Conservation (phyloP, 2,329 filamentous ascomycete species). For the Cephalotrichum gorgonifer region DNA sequence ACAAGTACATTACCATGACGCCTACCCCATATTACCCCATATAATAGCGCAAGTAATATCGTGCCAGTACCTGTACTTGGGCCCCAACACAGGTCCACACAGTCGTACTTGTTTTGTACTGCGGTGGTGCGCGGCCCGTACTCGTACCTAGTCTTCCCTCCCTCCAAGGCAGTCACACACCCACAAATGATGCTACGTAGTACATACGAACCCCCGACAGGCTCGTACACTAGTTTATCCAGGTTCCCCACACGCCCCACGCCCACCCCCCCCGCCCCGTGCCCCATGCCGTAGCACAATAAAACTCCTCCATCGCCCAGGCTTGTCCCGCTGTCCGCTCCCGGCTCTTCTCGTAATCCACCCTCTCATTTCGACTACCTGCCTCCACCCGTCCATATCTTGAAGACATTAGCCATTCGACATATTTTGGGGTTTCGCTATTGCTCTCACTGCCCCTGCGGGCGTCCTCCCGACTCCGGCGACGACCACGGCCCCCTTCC, state of each 20-base stretch:
- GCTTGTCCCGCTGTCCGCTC: neutral
- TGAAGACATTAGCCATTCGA: neutral
- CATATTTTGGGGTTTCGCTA: neutral
- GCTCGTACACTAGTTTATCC: too few species aligned
- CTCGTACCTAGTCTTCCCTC: too few species aligned
- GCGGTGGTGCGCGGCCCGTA: too few species aligned
- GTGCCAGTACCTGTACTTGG: neutral
- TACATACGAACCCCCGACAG: too few species aligned
- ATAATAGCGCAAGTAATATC: neutral
- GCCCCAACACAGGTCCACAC: too few species aligned
- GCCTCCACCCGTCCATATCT: neutral
- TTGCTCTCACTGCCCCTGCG: neutral
- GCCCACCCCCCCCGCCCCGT: too few species aligned
- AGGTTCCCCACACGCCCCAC: neutral
- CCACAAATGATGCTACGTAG: too few species aligned
- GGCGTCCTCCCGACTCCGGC: neutral
- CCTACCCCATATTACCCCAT: neutral
- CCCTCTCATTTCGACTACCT: neutral
- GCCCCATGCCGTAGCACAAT: neutral
- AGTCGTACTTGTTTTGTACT: too few species aligned
- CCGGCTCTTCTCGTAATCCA: neutral
- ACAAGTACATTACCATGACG: too few species aligned
- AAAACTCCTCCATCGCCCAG: neutral
- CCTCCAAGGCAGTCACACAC: too few species aligned
- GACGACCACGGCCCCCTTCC: too few species aligned